These are phyloP conservation scores for Tolypocladium paradoxum DNA, from an alignment of 2,329 filamentous ascomycete species.

Conservation along the genomic window DNA sequence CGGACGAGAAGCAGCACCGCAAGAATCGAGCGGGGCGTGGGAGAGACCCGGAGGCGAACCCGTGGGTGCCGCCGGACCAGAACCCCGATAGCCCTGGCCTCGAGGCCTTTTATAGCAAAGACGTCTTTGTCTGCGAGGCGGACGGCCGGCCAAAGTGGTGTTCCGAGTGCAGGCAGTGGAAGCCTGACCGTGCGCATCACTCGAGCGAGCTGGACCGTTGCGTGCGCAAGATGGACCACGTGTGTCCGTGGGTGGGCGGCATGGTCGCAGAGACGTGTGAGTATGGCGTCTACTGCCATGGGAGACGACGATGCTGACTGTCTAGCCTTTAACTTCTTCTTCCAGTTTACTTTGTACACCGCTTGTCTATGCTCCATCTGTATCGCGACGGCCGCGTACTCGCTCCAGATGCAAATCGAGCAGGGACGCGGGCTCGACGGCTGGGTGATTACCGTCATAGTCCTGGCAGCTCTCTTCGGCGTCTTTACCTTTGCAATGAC, in stretches of 20 bases:
- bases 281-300: constrained; percentile 12
- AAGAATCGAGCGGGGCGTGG: constrained; percentile 6
- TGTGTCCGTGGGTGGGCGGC: constrained; percentile 94
- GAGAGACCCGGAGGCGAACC: constrained; percentile 15
- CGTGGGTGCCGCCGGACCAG: constrained; percentile 28
- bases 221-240: constrained; percentile 86
- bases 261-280: constrained; percentile 71
- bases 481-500: constrained; percentile 77
- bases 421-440: constrained; percentile 35
- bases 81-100: constrained; percentile 56
- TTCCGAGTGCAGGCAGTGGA: constrained; percentile 73
- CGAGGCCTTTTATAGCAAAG: constrained; percentile 68
- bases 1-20: constrained; percentile 17
- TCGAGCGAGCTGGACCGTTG: constrained; percentile 74
- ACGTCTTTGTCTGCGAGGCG: constrained; percentile 72
- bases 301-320: background rate
- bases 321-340: constrained; percentile 76
- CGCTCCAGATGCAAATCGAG: constrained; percentile 42
- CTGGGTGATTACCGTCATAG: constrained; percentile 57
- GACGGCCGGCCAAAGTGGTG: constrained; percentile 86
- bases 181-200: constrained; percentile 80
- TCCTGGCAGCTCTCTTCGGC: constrained; percentile 59
- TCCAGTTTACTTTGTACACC: constrained; percentile 74
- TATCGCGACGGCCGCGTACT: constrained; percentile 53
- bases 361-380: constrained; percentile 54